A percentile compares a stretch with the other conserved stretches of the same genome.
These are phyloP conservation scores for Aspergillus texensis DNA, from an alignment of 2,329 filamentous ascomycete genomes.

Conservation along the genomic window DNA sequence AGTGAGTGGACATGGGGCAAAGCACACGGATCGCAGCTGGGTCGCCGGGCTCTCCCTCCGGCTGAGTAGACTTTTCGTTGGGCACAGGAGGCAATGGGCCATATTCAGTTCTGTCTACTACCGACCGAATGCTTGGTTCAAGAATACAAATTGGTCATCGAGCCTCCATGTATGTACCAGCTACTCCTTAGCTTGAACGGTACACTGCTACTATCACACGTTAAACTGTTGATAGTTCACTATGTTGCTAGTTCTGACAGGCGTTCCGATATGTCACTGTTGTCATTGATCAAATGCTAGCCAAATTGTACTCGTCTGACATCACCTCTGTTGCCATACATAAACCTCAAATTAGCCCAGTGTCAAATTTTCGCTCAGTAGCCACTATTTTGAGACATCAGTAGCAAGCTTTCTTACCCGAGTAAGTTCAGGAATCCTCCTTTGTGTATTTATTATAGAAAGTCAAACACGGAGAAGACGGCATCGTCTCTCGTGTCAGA, in stretches of 20 bases:
- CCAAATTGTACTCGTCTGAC: no score
- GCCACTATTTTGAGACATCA: no score
- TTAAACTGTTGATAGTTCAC: not conserved
- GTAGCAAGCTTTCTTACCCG: not conserved
- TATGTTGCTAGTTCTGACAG: not conserved
- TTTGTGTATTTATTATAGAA: not conserved
- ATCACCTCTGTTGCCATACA: no score
- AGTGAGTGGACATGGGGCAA: constrained; percentile 12
- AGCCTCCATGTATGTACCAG: not conserved
- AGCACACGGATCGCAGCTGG: constrained; percentile 5
- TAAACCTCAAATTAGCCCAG: no score
- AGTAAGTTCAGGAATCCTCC: not conserved
- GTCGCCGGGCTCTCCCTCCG: constrained; percentile 10
- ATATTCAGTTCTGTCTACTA: not conserved
- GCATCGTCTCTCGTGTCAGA: not conserved
- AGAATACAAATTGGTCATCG: not conserved
- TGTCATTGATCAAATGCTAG: no score
- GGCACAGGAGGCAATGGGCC: no score
- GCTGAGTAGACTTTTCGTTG: not conserved
- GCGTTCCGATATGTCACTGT: not conserved
- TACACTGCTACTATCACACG: not conserved
- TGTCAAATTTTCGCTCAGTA: no score
- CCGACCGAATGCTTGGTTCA: not conserved
- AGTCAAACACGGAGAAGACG: not conserved
- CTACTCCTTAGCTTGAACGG: not conserved